These are phyloP conservation scores for Cyberlindnera euphorbiiphila DNA, from an alignment of 805 yeast genomes.

Conservation along the genomic window DNA sequence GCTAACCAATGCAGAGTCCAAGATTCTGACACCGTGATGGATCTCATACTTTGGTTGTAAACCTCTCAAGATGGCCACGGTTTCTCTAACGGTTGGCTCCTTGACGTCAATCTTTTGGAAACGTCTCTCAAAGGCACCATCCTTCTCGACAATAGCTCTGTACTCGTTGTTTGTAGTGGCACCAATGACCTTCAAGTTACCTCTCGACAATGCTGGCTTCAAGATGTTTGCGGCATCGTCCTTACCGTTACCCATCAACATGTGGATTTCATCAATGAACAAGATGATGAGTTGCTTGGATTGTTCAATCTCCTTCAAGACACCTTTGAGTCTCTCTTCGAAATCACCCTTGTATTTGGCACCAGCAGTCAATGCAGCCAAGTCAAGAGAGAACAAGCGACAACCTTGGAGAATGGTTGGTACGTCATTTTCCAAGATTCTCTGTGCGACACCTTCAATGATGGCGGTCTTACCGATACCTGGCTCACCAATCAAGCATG, in stretches of 20 bases:
- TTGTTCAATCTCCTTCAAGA: conserved; percentile 87
- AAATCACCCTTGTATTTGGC: conserved; percentile 98
- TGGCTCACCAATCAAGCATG: conserved; percentile 96
- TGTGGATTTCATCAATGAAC: conserved; percentile 96
- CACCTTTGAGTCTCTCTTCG: conserved; percentile 97
- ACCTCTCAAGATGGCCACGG: conserved; percentile 95
- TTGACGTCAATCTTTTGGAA: conserved; percentile 96
- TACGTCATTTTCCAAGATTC: conserved; percentile 93
- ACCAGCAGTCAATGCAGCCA: conserved; percentile 97
- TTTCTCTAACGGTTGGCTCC: conserved; percentile 88
- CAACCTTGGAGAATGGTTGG: conserved; percentile 83
- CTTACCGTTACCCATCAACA: conserved; percentile 99
- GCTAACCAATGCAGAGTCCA: conserved; percentile 89
- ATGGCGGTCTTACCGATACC: conserved; percentile 99
- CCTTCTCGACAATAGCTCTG: conserved; percentile 88
- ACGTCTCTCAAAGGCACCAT: conserved; percentile 98
- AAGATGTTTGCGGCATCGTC: conserved; percentile 93
- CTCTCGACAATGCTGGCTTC: conserved; percentile 97
- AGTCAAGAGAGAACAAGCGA: conserved; percentile 80
- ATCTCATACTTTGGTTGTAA: conserved; percentile 92
- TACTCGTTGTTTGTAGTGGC: conserved; percentile 96
- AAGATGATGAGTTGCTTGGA: conserved; percentile 81
- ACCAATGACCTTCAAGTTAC: conserved; percentile 94
- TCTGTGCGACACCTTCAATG: conserved; percentile 97
- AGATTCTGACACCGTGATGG: conserved; percentile 95